Conservation (phyloP, 805 yeast genomes). For the Monosporozyma servazzii region DNA sequence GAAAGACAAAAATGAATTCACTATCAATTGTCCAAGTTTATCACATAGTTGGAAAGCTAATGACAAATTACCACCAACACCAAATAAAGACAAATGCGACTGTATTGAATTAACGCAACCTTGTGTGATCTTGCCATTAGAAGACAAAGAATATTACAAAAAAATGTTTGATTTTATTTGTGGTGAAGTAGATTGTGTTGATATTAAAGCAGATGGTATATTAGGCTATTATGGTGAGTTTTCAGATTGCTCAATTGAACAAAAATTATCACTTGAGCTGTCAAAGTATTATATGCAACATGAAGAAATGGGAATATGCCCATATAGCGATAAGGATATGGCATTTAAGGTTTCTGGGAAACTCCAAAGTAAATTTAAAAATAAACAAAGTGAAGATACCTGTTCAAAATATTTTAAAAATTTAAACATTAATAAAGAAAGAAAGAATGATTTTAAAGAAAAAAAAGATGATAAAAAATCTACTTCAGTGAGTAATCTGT, state of each 20-base stretch:
- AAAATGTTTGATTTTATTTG: conserved; percentile 52
- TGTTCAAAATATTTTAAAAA: neutral
- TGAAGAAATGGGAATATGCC: conserved; percentile 31
- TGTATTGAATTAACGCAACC: conserved; percentile 47
- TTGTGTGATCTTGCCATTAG: conserved; percentile 47
- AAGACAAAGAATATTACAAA: conserved; percentile 41
- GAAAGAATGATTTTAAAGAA: neutral
- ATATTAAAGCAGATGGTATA: conserved; percentile 48
- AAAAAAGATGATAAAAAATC: neutral
- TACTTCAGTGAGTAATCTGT: neutral
- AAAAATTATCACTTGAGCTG: conserved; percentile 52
- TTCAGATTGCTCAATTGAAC: conserved; percentile 57
- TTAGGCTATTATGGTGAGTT: conserved; percentile 55
- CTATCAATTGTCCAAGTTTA: conserved; percentile 13
- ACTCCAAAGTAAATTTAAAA: neutral
- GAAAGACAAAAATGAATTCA: conserved; percentile 7
- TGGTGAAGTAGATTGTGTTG: conserved; percentile 47
- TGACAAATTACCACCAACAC: conserved; percentile 56
- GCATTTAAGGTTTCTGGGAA: conserved; percentile 10
- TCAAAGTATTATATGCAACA: conserved; percentile 49
- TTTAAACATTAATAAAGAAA: neutral
- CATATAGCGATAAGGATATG: conserved; percentile 15
- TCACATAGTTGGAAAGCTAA: conserved; percentile 50
- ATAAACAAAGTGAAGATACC: neutral
- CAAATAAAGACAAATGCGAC: conserved; percentile 49